These are phyloP conservation scores for Calonectria pseudoturangicola DNA, from an alignment of 2,329 filamentous ascomycete species.

Conservation along the genomic window DNA sequence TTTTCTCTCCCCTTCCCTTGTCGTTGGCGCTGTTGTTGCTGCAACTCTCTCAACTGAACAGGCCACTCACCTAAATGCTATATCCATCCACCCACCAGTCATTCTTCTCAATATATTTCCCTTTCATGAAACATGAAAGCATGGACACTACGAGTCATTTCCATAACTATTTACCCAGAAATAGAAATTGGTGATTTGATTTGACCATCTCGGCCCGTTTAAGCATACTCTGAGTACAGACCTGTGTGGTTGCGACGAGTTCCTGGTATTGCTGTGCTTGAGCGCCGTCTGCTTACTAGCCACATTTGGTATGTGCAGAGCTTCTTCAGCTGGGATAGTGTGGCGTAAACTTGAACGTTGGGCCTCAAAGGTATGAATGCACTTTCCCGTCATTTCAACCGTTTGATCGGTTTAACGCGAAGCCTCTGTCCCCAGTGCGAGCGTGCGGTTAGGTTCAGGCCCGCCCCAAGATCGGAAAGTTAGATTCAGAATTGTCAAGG, in stretches of 20 bases:
- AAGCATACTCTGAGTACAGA: not conserved
- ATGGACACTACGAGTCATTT: not conserved
- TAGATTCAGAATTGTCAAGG: slow-evolving; percentile 52
- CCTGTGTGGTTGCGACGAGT: slow-evolving; percentile 3
- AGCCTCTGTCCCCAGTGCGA: slow-evolving; percentile 24
- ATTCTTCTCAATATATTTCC: too few species aligned
- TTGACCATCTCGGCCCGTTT: not conserved
- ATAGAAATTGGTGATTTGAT: not conserved
- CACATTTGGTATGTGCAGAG: not conserved
- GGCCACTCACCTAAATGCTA: too few species aligned
- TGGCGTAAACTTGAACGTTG: slow-evolving; percentile 28
- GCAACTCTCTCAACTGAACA: too few species aligned
- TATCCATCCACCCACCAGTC: too few species aligned
- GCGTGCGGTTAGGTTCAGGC: slow-evolving; percentile 45
- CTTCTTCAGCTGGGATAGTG: slow-evolving; percentile 29
- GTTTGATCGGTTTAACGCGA: slow-evolving; percentile 27
- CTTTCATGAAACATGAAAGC: too few species aligned
- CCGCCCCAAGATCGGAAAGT: slow-evolving; percentile 54
- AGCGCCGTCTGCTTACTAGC: not conserved
- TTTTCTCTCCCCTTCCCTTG: too few species aligned
- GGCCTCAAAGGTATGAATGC: slow-evolving; percentile 35
- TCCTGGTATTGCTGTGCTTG: slow-evolving; percentile 17
- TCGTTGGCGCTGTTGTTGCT: too few species aligned
- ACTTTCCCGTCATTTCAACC: slow-evolving; percentile 32
- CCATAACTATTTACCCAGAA: not conserved